phyloP scores from a whole-genome alignment of 2,329 filamentous ascomycete genomes.

The Scytalidium sp. region DNA sequence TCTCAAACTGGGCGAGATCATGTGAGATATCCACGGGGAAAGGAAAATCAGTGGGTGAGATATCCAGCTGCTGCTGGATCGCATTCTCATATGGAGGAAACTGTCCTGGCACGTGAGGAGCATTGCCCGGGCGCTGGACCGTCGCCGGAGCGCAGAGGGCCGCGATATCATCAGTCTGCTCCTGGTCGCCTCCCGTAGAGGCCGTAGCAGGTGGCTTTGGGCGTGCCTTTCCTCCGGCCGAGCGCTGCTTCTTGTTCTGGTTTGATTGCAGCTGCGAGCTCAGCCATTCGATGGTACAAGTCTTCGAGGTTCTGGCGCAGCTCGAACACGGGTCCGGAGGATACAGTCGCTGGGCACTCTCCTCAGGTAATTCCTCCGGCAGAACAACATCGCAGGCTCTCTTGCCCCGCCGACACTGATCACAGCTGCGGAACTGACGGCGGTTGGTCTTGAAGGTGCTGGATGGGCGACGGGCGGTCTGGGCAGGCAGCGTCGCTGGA shows the following conservation, averaged over 20 bases:
- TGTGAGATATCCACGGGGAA: not conserved
- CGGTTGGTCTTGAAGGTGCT: constrained; percentile 13
- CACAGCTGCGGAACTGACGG: constrained; percentile 41
- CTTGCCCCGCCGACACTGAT: constrained; percentile 43
- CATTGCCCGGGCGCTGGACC: not conserved
- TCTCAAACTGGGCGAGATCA: not conserved
- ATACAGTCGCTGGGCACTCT: not conserved
- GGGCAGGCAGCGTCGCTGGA: no score
- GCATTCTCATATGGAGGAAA: not conserved
- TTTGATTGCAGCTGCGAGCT: not conserved
- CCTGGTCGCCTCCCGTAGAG: not conserved
- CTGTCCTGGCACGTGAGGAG: not conserved
- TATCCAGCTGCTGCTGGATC: not conserved
- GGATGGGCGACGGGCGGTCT: not conserved
- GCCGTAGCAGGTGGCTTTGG: not conserved
- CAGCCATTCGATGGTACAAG: constrained; percentile 13
- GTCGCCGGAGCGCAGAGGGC: not conserved
- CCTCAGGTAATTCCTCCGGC: not conserved
- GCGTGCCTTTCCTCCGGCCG: not conserved
- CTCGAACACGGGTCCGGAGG: constrained; percentile 8
- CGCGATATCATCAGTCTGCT: not conserved
- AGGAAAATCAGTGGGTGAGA: not conserved
- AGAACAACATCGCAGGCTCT: constrained; percentile 40
- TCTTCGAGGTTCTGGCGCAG: constrained; percentile 9
- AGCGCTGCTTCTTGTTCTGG: not conserved